Base-by-base conservation (phyloP, 176 grass and related monocot genomes). In the Echinochloa phyllopogon region DNA sequence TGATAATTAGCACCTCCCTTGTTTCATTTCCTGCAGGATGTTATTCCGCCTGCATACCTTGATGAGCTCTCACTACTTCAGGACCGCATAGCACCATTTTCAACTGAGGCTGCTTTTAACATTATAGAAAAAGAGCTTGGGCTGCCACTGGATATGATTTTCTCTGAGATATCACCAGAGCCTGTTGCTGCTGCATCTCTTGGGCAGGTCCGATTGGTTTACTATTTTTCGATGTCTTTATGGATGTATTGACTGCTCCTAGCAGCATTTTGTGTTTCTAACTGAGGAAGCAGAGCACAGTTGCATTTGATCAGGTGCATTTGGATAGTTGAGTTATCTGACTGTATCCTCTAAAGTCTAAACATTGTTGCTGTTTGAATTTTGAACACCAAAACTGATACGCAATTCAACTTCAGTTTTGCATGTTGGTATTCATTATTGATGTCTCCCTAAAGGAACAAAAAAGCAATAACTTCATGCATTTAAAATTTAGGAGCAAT, bases 21-120 rank as follows among this genome's bases (percentile, higher is more conserved):
- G 29, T 66, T n/a, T 69, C 63, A 39, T 57, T 79, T 82, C 14
- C 81, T 75, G 45, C 80, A 98, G 96, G 96, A 98, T 87, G 93
- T 98, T 81, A 90, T 98, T 90, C 96, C 96, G 81, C 96, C 96
- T 69, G 89, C 91, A 44, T 98, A 95, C 87, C 87, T 98, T 78
- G 93, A 93, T 53, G 87, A 98, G 24, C 95, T 98, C 82, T 95
- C 95, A 25, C 82, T 95, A 58, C 88, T 98, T 86, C 96, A 94
- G 88, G 96, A 98, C 75, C 93, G 93, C 61, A 95, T 98, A 83
- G 83, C 91, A 80, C 93, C 96, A 74, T 98, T 98, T 86, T 95
- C 96, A 72, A 95, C 91, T 44, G 83, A 98, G 76, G 80, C 85
- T 84, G 96, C 93, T 86, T 98, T 98, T 74, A 90, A 69, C 78